Conservation (phyloP, 2,329 filamentous ascomycete genomes). For the Penicillium sp. region DNA sequence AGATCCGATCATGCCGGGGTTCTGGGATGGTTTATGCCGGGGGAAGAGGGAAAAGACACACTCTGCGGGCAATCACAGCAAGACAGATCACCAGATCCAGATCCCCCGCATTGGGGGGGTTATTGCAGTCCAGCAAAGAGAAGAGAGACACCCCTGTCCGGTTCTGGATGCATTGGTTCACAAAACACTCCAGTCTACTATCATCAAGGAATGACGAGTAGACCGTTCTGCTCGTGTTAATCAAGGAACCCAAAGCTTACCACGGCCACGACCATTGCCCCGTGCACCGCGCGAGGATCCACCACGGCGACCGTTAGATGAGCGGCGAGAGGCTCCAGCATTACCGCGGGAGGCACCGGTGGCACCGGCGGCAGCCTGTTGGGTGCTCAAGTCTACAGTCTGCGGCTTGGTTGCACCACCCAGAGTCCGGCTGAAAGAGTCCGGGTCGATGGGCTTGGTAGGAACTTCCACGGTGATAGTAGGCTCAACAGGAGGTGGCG, state of each 20-base stretch:
- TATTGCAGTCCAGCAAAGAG: constrained; percentile 17
- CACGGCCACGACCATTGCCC: constrained; percentile 40
- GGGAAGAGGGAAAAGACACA: constrained; percentile 11
- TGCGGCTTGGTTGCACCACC: constrained; percentile 29
- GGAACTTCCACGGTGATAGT: constrained; percentile 42
- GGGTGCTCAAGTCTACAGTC: constrained; percentile 33
- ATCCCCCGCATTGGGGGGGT: neutral
- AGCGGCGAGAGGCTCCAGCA: constrained; percentile 34
- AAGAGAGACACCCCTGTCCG: constrained; percentile 20
- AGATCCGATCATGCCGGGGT: constrained; percentile 6
- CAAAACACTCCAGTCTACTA: constrained; percentile 12
- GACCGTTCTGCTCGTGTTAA: constrained; percentile 20
- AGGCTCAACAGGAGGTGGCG: constrained; percentile 26
- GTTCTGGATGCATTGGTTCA: constrained; percentile 20
- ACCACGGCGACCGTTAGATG: constrained; percentile 33
- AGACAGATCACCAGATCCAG: constrained; percentile 8
- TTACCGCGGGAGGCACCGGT: constrained; percentile 32
- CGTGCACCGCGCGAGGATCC: constrained; percentile 35
- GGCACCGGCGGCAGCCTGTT: constrained; percentile 24
- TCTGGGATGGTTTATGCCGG: constrained; percentile 15
- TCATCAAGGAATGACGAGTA: constrained; percentile 18
- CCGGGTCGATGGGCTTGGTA: constrained; percentile 48
- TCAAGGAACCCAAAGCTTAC: constrained; percentile 49
- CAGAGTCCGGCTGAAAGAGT: constrained; percentile 48
- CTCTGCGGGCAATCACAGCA: constrained; percentile 12